Evolutionary conservation across 306 rosid genomes (phyloP), one percentile per base, ranked within the genome.

Genomic region (Crotalaria pallida): DNA sequence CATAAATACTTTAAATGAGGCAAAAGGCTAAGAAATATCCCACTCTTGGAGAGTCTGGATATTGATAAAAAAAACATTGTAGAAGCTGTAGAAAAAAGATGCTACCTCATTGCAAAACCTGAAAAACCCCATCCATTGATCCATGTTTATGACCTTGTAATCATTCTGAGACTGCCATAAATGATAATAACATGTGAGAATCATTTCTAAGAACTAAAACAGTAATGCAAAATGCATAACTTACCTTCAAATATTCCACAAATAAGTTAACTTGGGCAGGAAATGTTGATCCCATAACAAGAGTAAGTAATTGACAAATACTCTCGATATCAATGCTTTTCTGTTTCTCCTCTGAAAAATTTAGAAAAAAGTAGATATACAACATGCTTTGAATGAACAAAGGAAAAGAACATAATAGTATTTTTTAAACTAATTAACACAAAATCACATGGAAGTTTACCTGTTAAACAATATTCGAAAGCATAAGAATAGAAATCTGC

Each of bases 321-420:
- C 99, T 95, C 82, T 95, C 99, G 77, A 91, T 83, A 77, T 95
- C 99, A 67, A 95, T 89, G 86, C 99, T 91, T 82, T 95, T 95
- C 84, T 95, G 99, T 76, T 95, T 95, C 89, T 91, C 99, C 95
- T 95, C 97, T 95, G 86, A 56, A 9, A 75, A 76, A 71, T 69
- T 23, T 31, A 53, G 75, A 22, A 57, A 43, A 43, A 65, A 62
- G 74, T 69, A 53, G 77, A 67, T 65, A 56, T 52, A 41, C 26
- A 27, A 55, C 15, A 45, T 31, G 27, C 41, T 24, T 13, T 22
- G 58, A 38, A 47, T 19, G 40, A 77, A 59, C 38, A 73, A 52
- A 13, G 22, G 49, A 53, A 79, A 33, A n/a, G 53, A 67, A 55
- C 21, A 13, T 7, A 5, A 18, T 2, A 16, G 24, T 31, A n/a